These are phyloP conservation scores for Aspergillus uvarum DNA, from an alignment of 2,329 filamentous ascomycete species.

Conservation along the genomic window DNA sequence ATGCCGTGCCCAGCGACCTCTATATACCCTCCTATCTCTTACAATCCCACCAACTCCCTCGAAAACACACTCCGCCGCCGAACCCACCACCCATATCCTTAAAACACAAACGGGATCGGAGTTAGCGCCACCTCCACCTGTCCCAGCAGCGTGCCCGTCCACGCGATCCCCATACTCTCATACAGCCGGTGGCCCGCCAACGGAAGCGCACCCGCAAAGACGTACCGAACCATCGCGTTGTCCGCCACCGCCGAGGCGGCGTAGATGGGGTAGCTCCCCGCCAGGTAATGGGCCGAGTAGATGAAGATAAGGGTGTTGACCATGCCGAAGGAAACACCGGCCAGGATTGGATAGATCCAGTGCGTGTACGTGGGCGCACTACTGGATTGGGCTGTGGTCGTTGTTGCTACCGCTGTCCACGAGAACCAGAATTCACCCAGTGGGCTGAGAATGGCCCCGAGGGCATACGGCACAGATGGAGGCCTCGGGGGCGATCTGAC, in stretches of 20 bases:
- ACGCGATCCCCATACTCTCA: constrained; percentile 61
- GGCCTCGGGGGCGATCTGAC: too few species aligned
- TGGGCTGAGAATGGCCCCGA: too few species aligned
- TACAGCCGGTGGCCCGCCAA: constrained; percentile 61
- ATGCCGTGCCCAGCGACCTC: too few species aligned
- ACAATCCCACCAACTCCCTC: too few species aligned
- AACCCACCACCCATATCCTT: constrained; percentile 25
- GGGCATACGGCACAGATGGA: too few species aligned
- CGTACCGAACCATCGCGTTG: constrained; percentile 67
- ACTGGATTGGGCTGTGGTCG: too few species aligned
- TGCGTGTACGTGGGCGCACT: constrained; percentile 41
- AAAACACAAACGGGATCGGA: constrained; percentile 47
- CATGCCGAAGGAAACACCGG: constrained; percentile 69
- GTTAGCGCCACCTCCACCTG: constrained; percentile 28
- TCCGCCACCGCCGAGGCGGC: constrained; percentile 71
- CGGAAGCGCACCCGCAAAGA: constrained; percentile 65
- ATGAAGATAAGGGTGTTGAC: constrained; percentile 73
- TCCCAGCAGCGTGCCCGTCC: constrained; percentile 64
- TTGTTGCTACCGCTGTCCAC: too few species aligned
- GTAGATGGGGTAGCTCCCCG: constrained; percentile 69
- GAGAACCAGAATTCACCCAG: too few species aligned
- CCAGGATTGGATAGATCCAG: constrained; percentile 70
- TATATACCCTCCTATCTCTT: too few species aligned
- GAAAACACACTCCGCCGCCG: too few species aligned
- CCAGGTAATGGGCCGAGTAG: constrained; percentile 72